phyloP scores from a whole-genome alignment of 2,329 filamentous ascomycete species.

The Fusarium globosum region DNA sequence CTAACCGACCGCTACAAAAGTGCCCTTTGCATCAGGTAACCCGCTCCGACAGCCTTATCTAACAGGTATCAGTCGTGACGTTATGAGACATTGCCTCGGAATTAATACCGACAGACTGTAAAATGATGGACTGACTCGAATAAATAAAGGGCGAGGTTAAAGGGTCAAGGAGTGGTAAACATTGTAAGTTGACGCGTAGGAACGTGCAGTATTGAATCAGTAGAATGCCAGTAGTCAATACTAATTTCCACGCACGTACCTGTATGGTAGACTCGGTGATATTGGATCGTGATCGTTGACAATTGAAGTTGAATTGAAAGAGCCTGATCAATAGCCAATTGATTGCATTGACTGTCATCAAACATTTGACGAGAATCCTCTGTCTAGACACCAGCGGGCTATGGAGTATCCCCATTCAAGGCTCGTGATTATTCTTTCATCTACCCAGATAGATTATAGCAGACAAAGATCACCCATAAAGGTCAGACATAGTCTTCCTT shows the following conservation, averaged over 20 bases:
- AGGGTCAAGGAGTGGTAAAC: background rate
- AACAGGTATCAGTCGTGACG: conserved; percentile 14
- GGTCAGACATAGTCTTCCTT: background rate
- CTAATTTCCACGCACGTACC: conserved; percentile 20
- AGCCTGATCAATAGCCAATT: background rate
- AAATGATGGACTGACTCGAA: conserved; percentile 14
- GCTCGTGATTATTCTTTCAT: too few relatives aligned
- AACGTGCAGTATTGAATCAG: conserved; percentile 32
- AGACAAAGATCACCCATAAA: background rate
- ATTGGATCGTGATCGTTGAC: conserved; percentile 22
- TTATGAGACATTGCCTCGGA: conserved; percentile 8
- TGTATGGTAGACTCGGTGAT: conserved; percentile 24
- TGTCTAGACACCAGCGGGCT: fast-evolving
- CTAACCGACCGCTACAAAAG: background rate
- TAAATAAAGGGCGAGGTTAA: conserved; percentile 6
- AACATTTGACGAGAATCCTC: background rate
- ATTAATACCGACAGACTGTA: background rate
- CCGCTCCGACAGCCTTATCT: conserved; percentile 15
- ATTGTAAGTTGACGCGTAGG: conserved; percentile 1
- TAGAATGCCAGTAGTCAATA: conserved; percentile 35
- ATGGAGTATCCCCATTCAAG: background rate
- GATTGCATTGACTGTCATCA: background rate
- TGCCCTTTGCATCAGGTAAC: conserved; percentile 9
- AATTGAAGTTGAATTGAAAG: background rate
- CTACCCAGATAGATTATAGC: too few relatives aligned